Conservation (phyloP, 352 stramenopile species). For the Aphanomyces astaci region DNA sequence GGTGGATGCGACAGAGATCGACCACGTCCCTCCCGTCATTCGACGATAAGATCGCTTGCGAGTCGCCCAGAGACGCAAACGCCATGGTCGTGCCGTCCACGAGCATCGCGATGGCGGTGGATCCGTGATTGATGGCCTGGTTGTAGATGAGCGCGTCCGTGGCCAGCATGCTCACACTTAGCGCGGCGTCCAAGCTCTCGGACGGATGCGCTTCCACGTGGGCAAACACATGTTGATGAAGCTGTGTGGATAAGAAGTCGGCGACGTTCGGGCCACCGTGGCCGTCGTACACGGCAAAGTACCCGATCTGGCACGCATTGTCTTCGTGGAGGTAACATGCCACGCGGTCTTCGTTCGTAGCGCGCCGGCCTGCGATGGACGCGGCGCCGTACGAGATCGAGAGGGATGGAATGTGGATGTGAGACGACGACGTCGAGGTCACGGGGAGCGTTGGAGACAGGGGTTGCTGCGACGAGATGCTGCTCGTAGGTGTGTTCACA, state of each 20-base stretch:
- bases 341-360: constrained; percentile 61
- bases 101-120: constrained; percentile 56
- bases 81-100: constrained; percentile 42
- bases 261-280: constrained; percentile 65
- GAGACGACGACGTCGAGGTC: not conserved
- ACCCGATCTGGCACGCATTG: constrained; percentile 54
- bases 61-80: constrained; percentile 70
- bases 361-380: constrained; percentile 67
- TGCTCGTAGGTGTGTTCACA: constrained; percentile 19
- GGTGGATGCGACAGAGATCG: constrained; percentile 59
- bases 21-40: constrained; percentile 35
- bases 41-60: constrained; percentile 64
- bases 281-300: constrained; percentile 79
- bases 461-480: not conserved
- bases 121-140: constrained; percentile 58
- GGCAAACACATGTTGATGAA: constrained; percentile 57
- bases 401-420: not conserved
- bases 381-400: constrained; percentile 62
- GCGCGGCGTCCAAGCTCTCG: constrained; percentile 28
- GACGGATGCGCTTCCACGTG: constrained; percentile 29
- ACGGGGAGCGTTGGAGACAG: constrained; percentile 10
- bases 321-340: constrained; percentile 40
- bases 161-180: constrained; percentile 42
- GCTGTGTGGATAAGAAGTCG: constrained; percentile 51
- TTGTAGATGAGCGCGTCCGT: constrained; percentile 71